Evolutionary conservation across 805 yeast species (phyloP).

Genomic region (Yarrowia sp.): DNA sequence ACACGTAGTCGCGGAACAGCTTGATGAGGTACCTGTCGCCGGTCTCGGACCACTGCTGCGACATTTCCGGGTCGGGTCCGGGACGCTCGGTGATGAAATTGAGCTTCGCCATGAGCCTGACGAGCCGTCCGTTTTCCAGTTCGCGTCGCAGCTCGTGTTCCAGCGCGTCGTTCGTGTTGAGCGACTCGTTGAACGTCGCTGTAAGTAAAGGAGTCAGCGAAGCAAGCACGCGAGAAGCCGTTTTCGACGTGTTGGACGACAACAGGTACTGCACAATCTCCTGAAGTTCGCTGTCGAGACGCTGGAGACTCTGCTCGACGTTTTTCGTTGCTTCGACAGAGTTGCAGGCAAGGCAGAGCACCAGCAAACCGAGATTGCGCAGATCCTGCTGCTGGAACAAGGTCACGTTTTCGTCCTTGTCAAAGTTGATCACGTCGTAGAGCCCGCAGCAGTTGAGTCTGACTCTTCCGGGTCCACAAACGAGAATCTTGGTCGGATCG

Average conservation of each 20-base stretch:
- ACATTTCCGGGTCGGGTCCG: constrained; percentile 29
- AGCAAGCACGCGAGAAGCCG: constrained; percentile 27
- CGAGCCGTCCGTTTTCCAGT: constrained; percentile 83
- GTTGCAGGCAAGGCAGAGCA: constrained; percentile 52
- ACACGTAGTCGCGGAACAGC: constrained; percentile 78
- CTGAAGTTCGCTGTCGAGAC: constrained; percentile 27
- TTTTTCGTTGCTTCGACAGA: constrained; percentile 28
- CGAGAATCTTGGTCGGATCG: constrained; percentile 65
- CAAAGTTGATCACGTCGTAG: constrained; percentile 57
- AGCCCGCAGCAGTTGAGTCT: constrained; percentile 71
- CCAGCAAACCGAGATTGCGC: constrained; percentile 54
- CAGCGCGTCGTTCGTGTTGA: constrained; percentile 33
- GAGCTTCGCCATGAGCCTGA: constrained; percentile 76
- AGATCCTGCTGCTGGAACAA: constrained; percentile 56
- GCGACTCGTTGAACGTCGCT: constrained; percentile 24
- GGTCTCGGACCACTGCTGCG: constrained; percentile 61
- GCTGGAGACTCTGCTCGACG: constrained; percentile 27
- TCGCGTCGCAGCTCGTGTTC: constrained; percentile 56
- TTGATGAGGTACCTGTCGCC: constrained; percentile 72
- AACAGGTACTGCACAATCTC: constrained; percentile 33
- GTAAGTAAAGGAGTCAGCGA: constrained; percentile 28
- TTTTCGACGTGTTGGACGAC: constrained; percentile 21
- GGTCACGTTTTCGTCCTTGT: constrained; percentile 31
- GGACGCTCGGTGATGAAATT: constrained; percentile 70
- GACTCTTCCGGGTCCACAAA: constrained; percentile 69